These are phyloP conservation scores for Sordariomycetes sp. DNA, from an alignment of 2,329 filamentous ascomycete genomes.

Conservation along the genomic window DNA sequence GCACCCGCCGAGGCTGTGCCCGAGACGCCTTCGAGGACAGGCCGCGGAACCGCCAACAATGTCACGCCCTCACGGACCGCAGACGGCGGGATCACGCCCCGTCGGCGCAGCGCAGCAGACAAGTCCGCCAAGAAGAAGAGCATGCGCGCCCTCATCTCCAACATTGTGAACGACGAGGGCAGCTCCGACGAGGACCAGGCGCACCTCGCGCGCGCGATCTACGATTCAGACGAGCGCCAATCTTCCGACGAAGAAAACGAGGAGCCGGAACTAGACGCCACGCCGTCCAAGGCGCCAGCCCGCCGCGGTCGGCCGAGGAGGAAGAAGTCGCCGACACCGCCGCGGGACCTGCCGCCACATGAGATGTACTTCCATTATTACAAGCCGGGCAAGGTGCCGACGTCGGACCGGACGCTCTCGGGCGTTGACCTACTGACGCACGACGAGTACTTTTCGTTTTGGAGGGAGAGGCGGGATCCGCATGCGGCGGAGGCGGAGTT, in stretches of 20 bases:
- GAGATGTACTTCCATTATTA: constrained; percentile 94
- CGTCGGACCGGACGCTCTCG: constrained; percentile 73
- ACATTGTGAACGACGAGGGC: constrained; percentile 46
- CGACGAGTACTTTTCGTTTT: constrained; percentile 70
- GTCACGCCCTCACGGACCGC: constrained; percentile 11
- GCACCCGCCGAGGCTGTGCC: constrained; percentile 16
- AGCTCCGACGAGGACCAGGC: constrained; percentile 64
- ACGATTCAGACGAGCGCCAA: constrained; percentile 19
- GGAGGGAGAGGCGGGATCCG: constrained; percentile 50
- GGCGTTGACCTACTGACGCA: constrained; percentile 69
- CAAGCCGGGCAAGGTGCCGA: constrained; percentile 65
- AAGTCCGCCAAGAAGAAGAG: constrained; percentile 81
- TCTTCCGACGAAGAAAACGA: constrained; percentile 10
- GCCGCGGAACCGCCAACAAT: constrained; percentile 5
- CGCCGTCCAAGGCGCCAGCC: constrained; percentile 35
- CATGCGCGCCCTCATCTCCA: constrained; percentile 61
- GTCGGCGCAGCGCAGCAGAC: constrained; percentile 58
- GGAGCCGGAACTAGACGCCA: constrained; percentile 18
- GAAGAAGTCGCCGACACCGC: constrained; percentile 64
- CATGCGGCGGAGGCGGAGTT: constrained; percentile 59
- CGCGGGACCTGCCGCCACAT: constrained; percentile 69
- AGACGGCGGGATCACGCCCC: constrained; percentile 39
- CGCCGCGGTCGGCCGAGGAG: constrained; percentile 25
- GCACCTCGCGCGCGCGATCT: constrained; percentile 55
- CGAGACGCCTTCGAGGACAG: background rate